Conservation (phyloP, 805 yeast species). For the Candida parachauliodes region DNA sequence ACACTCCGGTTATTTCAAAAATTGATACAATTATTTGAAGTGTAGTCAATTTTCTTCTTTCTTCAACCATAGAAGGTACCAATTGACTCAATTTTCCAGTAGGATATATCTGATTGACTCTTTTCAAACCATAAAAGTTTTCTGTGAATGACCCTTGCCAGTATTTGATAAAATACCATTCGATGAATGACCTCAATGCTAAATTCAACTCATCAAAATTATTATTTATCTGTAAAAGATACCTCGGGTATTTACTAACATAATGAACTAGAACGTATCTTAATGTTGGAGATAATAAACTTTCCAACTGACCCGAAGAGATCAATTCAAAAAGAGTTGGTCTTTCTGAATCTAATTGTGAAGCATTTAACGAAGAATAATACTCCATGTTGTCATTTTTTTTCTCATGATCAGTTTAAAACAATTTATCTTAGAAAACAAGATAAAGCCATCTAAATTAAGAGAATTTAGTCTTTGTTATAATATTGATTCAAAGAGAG, state of each 20-base stretch:
- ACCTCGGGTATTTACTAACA: constrained; percentile 73
- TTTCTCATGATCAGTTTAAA: constrained; percentile 4
- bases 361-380: constrained; percentile 74
- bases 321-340: constrained; percentile 90
- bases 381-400: constrained; percentile 56
- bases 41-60: constrained; percentile 47
- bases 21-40: constrained; percentile 55
- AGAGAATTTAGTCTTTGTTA: constrained; percentile 9
- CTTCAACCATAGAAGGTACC: constrained; percentile 44
- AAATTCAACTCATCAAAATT: constrained; percentile 75
- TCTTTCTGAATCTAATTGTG: constrained; percentile 65
- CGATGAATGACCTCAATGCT: constrained; percentile 58
- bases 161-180: constrained; percentile 60
- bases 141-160: constrained; percentile 91
- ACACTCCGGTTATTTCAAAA: constrained; percentile 57
- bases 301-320: constrained; percentile 75
- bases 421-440: constrained; percentile 3
- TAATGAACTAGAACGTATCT: constrained; percentile 78
- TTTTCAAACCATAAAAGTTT: constrained; percentile 84
- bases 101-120: constrained; percentile 43
- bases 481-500: neutral
- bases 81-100: constrained; percentile 31
- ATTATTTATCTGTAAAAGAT: constrained; percentile 57
- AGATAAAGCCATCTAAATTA: constrained; percentile 7
- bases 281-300: constrained; percentile 75